A percentile compares a stretch with the other conserved stretches of the same genome.
Conservation (phyloP, 2,329 filamentous ascomycete species). For the Colletotrichum simmondsii region DNA sequence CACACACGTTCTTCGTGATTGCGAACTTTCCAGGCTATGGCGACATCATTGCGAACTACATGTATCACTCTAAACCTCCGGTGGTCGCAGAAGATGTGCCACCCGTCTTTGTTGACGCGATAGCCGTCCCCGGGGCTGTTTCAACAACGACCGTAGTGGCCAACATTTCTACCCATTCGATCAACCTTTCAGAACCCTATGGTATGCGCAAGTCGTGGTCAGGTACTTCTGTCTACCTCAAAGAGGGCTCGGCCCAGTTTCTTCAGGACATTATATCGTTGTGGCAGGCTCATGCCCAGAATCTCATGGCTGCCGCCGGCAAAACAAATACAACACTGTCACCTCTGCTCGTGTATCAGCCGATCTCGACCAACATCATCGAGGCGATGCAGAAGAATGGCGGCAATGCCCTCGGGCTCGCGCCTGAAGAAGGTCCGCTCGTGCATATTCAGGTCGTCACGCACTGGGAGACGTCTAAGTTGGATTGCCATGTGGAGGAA, state of each 20-base stretch:
- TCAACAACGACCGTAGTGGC: conserved; percentile 36
- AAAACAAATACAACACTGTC: conserved; percentile 17
- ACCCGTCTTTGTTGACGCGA: conserved; percentile 39
- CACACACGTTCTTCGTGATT: conserved; percentile 38
- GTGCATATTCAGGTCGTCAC: conserved; percentile 44
- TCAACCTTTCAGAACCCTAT: conserved; percentile 38
- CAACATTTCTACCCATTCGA: conserved; percentile 40
- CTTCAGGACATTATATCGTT: conserved; percentile 41
- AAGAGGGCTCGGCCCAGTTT: conserved; percentile 25
- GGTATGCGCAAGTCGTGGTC: conserved; percentile 38
- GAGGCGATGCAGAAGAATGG: conserved; percentile 46
- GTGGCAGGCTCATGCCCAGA: conserved; percentile 36
- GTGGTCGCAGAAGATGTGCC: conserved; percentile 24
- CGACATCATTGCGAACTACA: conserved; percentile 30
- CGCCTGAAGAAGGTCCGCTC: conserved; percentile 45
- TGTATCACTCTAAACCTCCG: conserved; percentile 34
- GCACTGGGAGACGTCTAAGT: conserved; percentile 38
- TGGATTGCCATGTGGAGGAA: conserved; percentile 44
- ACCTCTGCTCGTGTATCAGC: conserved; percentile 48
- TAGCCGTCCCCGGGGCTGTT: conserved; percentile 36
- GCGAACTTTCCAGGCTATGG: conserved; percentile 15
- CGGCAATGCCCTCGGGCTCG: conserved; percentile 54
- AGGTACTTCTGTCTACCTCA: not conserved
- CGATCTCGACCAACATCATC: conserved; percentile 48
- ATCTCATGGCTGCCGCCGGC: conserved; percentile 31